phyloP scores from a whole-genome alignment of 2,329 filamentous ascomycete species.

The Nigrograna mackinnonii region DNA sequence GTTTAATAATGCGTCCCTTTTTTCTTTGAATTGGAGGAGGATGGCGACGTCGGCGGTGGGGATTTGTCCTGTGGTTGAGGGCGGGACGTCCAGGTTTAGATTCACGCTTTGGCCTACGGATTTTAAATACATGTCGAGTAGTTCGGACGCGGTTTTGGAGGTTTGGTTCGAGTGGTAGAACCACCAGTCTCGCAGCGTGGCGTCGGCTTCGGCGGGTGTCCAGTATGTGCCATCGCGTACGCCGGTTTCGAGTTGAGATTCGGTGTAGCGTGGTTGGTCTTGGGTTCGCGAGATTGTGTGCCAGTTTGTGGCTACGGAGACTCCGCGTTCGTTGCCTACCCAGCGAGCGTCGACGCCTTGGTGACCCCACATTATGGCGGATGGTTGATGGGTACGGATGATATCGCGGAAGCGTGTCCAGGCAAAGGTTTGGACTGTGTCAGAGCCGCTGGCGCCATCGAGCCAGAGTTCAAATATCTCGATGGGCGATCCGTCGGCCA shows the following conservation, averaged over 20 bases:
- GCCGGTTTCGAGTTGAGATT: constrained; percentile 11
- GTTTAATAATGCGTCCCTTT: constrained; percentile 11
- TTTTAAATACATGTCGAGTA: constrained; percentile 16
- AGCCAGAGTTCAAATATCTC: constrained; percentile 18
- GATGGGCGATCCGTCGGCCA: constrained; percentile 8
- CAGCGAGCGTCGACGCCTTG: constrained; percentile 19
- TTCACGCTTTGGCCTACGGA: constrained; percentile 13
- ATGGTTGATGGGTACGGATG: constrained; percentile 13
- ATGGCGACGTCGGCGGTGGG: constrained; percentile 5
- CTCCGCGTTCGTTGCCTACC: constrained; percentile 18
- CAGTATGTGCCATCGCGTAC: constrained; percentile 15
- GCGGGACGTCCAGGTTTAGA: constrained; percentile 16
- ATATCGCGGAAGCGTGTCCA: constrained; percentile 15
- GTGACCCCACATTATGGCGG: constrained; percentile 18
- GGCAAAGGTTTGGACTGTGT: constrained; percentile 17
- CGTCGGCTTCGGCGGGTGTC: constrained; percentile 18
- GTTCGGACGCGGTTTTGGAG: constrained; percentile 7
- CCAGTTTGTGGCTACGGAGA: constrained; percentile 15
- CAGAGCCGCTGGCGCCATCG: constrained; percentile 15
- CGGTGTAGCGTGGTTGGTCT: constrained; percentile 10
- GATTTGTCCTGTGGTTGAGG: constrained; percentile 11
- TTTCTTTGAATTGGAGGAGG: constrained; percentile 9
- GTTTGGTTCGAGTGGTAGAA: constrained; percentile 14
- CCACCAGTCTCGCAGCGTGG: constrained; percentile 13
- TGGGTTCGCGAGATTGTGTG: constrained; percentile 17